Evolutionary conservation across 805 yeast species (phyloP).

Genomic region (Nakazawaea sp.): DNA sequence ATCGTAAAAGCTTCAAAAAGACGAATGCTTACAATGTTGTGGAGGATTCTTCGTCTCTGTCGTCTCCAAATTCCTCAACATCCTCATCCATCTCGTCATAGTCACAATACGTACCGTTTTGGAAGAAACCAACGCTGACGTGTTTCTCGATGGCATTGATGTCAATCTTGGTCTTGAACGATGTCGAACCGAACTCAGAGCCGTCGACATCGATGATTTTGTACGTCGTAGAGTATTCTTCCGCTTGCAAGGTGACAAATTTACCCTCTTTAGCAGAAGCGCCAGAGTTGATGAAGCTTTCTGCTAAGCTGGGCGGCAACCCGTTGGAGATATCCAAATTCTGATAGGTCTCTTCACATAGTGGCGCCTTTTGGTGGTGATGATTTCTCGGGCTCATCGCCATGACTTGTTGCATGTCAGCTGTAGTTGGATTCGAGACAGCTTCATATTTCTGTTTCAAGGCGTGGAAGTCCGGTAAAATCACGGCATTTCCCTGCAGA

Average conservation of each 20-base stretch:
- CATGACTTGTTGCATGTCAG: slow-evolving; percentile 16
- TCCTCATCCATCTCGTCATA: too few relatives aligned
- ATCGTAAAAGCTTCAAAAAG: too few relatives aligned
- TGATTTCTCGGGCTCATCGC: slow-evolving; percentile 12
- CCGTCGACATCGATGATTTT: slow-evolving; percentile 41
- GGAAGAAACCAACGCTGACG: not conserved
- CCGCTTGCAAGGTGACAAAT: slow-evolving; percentile 35
- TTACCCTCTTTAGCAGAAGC: slow-evolving; percentile 41
- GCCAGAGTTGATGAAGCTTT: slow-evolving; percentile 40
- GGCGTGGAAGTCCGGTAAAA: slow-evolving; percentile 36
- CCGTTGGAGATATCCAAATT: slow-evolving; percentile 35
- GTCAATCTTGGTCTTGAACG: not conserved
- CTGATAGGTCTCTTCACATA: slow-evolving; percentile 31
- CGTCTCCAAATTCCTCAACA: not conserved
- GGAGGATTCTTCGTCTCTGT: not conserved
- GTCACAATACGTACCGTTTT: slow-evolving; percentile 10
- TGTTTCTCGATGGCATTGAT: not conserved
- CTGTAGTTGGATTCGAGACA: slow-evolving; percentile 19
- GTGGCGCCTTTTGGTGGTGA: slow-evolving; percentile 11
- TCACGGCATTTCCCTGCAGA: slow-evolving; percentile 32
- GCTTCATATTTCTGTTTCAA: slow-evolving; percentile 37
- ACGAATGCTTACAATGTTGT: too few relatives aligned
- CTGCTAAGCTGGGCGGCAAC: slow-evolving; percentile 37
- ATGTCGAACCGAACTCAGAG: slow-evolving; percentile 16
- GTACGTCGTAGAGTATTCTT: slow-evolving; percentile 33